phyloP scores from a whole-genome alignment of 2,329 filamentous ascomycete genomes.

The Hypoxylon sp. region DNA sequence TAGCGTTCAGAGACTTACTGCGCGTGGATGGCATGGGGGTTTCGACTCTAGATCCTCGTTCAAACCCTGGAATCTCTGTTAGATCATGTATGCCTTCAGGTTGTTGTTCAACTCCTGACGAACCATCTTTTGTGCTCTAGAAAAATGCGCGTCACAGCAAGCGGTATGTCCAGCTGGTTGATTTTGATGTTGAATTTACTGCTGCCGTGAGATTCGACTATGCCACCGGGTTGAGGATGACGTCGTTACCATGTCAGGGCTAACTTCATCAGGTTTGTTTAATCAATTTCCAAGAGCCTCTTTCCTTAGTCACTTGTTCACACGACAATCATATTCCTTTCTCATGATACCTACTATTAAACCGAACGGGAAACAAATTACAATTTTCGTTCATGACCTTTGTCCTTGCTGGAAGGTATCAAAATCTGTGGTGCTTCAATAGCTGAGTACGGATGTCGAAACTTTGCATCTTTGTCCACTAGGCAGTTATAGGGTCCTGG shows the following conservation, averaged over 20 bases:
- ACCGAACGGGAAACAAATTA: too few species aligned
- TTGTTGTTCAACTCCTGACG: conserved; percentile 12
- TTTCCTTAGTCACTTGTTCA: background rate
- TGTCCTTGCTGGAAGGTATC: too few species aligned
- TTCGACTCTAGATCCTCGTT: conserved; percentile 79
- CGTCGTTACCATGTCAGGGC: conserved; percentile 28
- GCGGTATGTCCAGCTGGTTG: background rate
- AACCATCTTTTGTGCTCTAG: conserved; percentile 39
- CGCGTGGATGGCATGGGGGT: conserved; percentile 86
- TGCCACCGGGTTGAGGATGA: conserved; percentile 23
- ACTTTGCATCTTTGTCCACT: too few species aligned
- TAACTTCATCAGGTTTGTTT: conserved; percentile 28
- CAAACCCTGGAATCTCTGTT: conserved; percentile 50
- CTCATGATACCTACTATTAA: too few species aligned
- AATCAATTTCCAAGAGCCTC: background rate
- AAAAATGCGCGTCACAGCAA: background rate
- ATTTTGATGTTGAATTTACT: background rate
- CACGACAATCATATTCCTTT: background rate
- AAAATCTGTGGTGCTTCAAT: too few species aligned
- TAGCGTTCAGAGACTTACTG: conserved; percentile 65
- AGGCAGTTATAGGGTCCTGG: too few species aligned
- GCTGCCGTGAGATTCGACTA: conserved; percentile 7
- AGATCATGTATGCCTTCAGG: background rate
- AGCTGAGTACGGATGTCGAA: too few species aligned
- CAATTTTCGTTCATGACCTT: too few species aligned